Evolutionary conservation across 352 stramenopile species (phyloP).

Genomic region (Aphanomyces cochlioides): DNA sequence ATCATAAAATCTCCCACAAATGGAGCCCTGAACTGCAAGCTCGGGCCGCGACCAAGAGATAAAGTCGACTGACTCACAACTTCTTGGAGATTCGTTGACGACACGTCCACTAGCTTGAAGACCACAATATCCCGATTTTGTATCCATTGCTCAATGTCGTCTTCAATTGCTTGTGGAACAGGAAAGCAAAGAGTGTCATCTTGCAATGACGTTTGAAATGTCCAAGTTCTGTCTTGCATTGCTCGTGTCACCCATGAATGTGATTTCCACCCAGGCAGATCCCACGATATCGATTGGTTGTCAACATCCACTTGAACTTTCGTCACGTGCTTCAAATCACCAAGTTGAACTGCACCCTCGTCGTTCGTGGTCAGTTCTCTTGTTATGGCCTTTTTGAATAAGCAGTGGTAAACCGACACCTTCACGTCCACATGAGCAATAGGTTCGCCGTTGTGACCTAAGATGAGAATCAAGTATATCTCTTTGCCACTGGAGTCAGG

Average conservation of each 20-base stretch:
- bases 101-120: background rate
- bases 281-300: background rate
- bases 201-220: constrained; percentile 5
- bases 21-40: background rate
- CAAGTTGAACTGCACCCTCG: background rate
- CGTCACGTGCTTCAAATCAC: background rate
- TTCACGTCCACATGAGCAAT: background rate
- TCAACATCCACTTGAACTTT: background rate
- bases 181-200: constrained; percentile 30
- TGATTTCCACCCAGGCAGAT: constrained; percentile 32
- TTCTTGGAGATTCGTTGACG: background rate
- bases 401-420: background rate
- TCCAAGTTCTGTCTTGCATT: constrained; percentile 36
- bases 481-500: background rate
- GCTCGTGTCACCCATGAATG: constrained; percentile 1
- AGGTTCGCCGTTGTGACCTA: background rate
- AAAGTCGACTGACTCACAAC: background rate
- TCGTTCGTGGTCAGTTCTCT: background rate
- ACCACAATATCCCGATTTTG: constrained; percentile 9
- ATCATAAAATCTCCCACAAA: background rate
- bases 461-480: background rate
- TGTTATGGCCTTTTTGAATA: background rate
- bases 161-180: constrained; percentile 37
- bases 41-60: background rate
- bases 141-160: constrained; percentile 38